phyloP scores from a whole-genome alignment of 495 filamentous ascomycete genomes.

The Penicillium cinerascens region DNA sequence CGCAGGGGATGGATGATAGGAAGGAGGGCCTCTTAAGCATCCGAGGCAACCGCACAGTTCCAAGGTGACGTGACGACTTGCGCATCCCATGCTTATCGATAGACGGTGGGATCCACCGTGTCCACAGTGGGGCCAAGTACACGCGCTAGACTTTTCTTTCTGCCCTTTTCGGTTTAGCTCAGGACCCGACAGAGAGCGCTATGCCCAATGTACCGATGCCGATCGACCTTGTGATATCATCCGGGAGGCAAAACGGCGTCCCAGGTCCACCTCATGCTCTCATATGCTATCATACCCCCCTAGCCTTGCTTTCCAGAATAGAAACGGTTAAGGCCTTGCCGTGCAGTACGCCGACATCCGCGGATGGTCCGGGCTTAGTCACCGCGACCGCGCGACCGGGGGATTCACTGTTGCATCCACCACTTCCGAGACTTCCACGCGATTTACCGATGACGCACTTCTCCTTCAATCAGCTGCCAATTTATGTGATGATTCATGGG shows the following conservation, averaged over 20 bases:
- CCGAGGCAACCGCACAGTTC: background rate
- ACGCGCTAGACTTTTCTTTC: conserved; percentile 3
- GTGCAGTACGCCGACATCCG: background rate
- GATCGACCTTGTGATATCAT: conserved; percentile 16
- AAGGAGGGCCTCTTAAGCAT: conserved; percentile 2
- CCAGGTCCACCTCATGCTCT: background rate
- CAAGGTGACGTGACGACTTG: conserved; percentile 39
- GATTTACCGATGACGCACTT: conserved; percentile 1
- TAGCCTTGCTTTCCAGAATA: background rate
- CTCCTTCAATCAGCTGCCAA: background rate
- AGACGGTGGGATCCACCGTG: background rate
- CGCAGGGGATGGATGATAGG: background rate
- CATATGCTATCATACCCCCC: background rate
- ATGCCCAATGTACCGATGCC: background rate
- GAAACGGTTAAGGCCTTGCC: background rate
- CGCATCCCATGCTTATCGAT: conserved; percentile 19
- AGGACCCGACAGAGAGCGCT: background rate
- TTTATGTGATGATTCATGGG: conserved; percentile 5
- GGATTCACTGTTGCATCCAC: conserved; percentile 10
- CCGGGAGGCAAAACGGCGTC: conserved; percentile 1
- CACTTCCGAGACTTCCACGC: conserved; percentile 1
- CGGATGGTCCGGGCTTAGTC: background rate
- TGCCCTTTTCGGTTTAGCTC: conserved; percentile 11
- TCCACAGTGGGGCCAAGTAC: background rate
- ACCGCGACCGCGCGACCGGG: too few species aligned